These are phyloP conservation scores for Mycena chlorophos DNA, from an alignment of 768 basidiomycete species.

Conservation along the genomic window DNA sequence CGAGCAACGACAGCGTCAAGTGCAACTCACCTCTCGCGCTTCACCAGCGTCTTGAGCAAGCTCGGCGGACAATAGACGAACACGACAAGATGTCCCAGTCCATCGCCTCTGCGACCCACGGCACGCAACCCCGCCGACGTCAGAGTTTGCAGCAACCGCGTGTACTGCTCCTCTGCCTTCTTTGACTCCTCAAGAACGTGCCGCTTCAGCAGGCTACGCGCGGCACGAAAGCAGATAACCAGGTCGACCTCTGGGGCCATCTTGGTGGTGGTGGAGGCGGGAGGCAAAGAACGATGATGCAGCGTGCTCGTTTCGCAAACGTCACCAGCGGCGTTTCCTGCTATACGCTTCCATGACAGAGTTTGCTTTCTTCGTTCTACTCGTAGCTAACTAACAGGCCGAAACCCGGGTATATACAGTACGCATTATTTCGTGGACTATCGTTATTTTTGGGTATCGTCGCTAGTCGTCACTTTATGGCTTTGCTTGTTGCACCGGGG, in stretches of 20 bases:
- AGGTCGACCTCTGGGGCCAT: constrained; percentile 68
- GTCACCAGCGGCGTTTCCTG: neutral
- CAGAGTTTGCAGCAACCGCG: constrained; percentile 59
- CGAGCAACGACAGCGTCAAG: neutral
- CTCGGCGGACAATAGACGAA: constrained; percentile 70
- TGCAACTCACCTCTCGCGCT: constrained; percentile 67
- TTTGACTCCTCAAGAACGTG: constrained; percentile 61
- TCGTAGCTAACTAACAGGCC: too few relatives aligned
- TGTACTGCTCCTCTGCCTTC: constrained; percentile 71
- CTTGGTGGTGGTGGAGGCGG: constrained; percentile 3
- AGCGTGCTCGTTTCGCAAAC: neutral
- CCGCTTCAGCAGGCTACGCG: constrained; percentile 56
- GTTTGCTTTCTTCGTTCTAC: too few relatives aligned
- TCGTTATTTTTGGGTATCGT: neutral
- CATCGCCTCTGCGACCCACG: constrained; percentile 76
- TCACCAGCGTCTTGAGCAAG: constrained; percentile 63
- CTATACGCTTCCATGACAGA: too few relatives aligned
- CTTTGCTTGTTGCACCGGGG: neutral
- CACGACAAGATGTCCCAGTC: constrained; percentile 71
- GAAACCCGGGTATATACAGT: too few relatives aligned
- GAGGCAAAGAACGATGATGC: neutral
- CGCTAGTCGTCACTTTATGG: neutral
- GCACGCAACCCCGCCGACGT: constrained; percentile 64
- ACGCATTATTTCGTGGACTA: too few relatives aligned
- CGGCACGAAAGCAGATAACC: constrained; percentile 67